These are phyloP conservation scores for Microbotryum intermedium DNA, from an alignment of 1,284 basidiomycete genomes.

Conservation along the genomic window DNA sequence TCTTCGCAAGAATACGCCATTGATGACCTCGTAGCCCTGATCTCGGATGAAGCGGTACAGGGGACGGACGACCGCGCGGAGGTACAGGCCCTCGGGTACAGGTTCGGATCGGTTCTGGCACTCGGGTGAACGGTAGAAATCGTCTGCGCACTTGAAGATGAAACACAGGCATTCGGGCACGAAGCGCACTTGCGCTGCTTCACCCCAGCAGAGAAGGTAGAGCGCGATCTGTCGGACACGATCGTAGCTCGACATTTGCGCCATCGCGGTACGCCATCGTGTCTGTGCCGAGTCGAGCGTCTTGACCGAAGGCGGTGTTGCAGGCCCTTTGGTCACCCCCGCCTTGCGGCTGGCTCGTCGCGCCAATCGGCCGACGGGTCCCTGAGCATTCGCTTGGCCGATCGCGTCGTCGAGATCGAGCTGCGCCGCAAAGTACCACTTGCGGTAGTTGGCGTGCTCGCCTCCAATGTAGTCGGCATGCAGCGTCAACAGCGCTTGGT, in stretches of 20 bases:
- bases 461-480: slow-evolving; percentile 99
- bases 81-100: slow-evolving; percentile 89
- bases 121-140: slow-evolving; percentile 98
- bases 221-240: slow-evolving; percentile 92
- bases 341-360: slow-evolving; percentile 40
- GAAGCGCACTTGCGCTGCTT: slow-evolving; percentile 97
- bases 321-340: slow-evolving; percentile 44
- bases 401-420: slow-evolving; percentile 97
- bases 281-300: slow-evolving; percentile 78
- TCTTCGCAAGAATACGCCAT: slow-evolving; percentile 85
- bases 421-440: slow-evolving; percentile 99
- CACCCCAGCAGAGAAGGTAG: slow-evolving; percentile 94
- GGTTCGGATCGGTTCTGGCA: slow-evolving; percentile 90
- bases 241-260: slow-evolving; percentile 97
- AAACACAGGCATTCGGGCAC: slow-evolving; percentile 95
- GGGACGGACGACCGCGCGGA: slow-evolving; percentile 84
- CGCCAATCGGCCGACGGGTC: slow-evolving; percentile 72
- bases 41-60: slow-evolving; percentile 96
- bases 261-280: slow-evolving; percentile 96
- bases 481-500: slow-evolving; percentile 85
- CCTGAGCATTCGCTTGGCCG: slow-evolving; percentile 74
- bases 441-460: slow-evolving; percentile 87
- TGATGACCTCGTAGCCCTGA: slow-evolving; percentile 93
- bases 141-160: slow-evolving; percentile 99
- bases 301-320: slow-evolving; percentile 62